These are phyloP conservation scores for Cucurbita maxima DNA, from an alignment of 306 rosid species.

Conservation along the genomic window DNA sequence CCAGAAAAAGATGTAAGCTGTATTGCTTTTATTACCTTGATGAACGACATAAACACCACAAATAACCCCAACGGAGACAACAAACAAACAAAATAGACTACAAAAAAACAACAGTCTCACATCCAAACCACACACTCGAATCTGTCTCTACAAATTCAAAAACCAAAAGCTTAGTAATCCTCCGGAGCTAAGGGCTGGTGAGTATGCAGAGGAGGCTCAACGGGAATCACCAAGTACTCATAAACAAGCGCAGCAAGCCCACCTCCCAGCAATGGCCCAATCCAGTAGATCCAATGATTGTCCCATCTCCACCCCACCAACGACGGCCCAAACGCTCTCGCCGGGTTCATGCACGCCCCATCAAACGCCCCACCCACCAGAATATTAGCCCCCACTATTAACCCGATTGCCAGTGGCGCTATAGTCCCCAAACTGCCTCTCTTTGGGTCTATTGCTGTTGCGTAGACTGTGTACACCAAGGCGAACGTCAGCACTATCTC, in stretches of 20 bases:
- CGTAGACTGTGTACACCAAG: conserved; percentile 63
- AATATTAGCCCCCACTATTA: conserved; percentile 70
- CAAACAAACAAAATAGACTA: background rate
- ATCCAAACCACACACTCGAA: conserved; percentile 4
- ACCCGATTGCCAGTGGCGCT: conserved; percentile 74
- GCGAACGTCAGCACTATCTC: conserved; percentile 75
- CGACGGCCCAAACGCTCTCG: conserved; percentile 86
- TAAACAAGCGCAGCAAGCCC: conserved; percentile 65
- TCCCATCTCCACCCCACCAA: conserved; percentile 87
- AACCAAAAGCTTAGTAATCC: conserved; percentile 43
- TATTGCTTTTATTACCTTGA: no score
- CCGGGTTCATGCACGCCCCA: conserved; percentile 95
- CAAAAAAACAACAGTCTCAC: background rate
- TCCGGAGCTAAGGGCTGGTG: conserved; percentile 94
- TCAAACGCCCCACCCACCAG: conserved; percentile 85
- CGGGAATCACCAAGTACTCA: conserved; percentile 65
- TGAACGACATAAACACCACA: no score
- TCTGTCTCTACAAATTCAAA: background rate
- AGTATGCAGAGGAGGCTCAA: conserved; percentile 42
- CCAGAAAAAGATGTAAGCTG: no score
- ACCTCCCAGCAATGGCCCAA: conserved; percentile 80
- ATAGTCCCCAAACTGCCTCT: conserved; percentile 48
- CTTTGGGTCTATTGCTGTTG: conserved; percentile 85
- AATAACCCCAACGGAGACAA: no score
- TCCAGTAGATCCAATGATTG: conserved; percentile 86